Base-by-base conservation (phyloP, 495 filamentous ascomycete genomes). In the Lindgomyces ingoldianus region DNA sequence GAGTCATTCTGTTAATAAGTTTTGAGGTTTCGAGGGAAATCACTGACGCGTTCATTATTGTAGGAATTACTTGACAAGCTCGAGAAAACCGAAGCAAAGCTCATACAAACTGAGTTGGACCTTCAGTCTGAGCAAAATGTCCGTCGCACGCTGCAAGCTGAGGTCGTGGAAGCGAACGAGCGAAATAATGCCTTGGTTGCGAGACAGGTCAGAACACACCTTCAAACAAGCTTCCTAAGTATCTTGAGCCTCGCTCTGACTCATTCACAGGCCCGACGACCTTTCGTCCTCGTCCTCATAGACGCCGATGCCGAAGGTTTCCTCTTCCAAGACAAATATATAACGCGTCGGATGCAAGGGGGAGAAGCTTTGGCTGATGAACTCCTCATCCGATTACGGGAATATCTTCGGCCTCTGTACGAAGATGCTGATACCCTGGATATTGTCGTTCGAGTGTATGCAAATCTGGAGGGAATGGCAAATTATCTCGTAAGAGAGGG, bases 321-420 rank as follows among this genome's bases (percentile, higher is more conserved):
- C 42, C 50, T 67, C 25, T 80, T 80, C 48, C 68, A 71, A 21
- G 73, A 76, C 53, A 70, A 65, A 29, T 77, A 72, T 51, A 67
- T 78, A 3, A 68, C 69, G 2, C 68, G 71, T 18, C 52, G 69
- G 14, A 58, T 73, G 2, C 65, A 60, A n/a, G 78, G 77, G 1
- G 78, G 77, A 1, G 65, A 70, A 52, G 57, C 54, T 26, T 75
- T 77, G 1, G 77, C 77, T 0, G 70, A 78, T 18, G 75, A 77
- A 36, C 64, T 81, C 3, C 68, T 70, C 12, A 50, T 55, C 16
- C 69, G 71, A 26, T 57, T 73, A 21, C 72, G 72, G 48, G 64
- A 76, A 44, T 73, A 80, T 58, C 47, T 78, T 16, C 55, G 65
- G 26, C 55, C 57, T 9, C 51, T 75, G 1, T 64, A 65, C n/a